Base-by-base conservation (phyloP, 108 stramenopile genomes). In the Cyclotella atomus region DNA sequence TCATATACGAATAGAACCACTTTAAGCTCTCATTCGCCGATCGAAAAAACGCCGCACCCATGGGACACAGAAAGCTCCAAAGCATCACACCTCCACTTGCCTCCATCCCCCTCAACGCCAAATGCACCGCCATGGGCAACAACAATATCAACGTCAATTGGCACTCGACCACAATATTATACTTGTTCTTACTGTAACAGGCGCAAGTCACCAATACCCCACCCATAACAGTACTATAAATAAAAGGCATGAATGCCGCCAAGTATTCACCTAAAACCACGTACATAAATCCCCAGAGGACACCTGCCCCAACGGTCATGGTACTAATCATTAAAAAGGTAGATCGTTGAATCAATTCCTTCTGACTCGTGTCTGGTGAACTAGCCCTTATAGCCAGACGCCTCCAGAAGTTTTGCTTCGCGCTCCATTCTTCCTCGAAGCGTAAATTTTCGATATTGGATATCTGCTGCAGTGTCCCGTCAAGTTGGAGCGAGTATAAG, bases 51-150 rank as follows among this genome's bases (percentile, higher is more conserved):
- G 79, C 74, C 28, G 79, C 79, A 20, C 79, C 79, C 54, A 80
- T 69, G 52, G 79, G 79, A 75, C 73, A 80, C 34, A 80, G 24
- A 45, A 80, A 75, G 27, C 63, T 65, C 79, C 79, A 80, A n/a
- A 80, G 27, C 68, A 80, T 75, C n/a, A 80, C 79, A 0, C 68
- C 73, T 0, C 79, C 79, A 15, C 46, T 44, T 1, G 41, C 47
- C 20, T 64, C 61, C 12, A 80, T 43, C 3, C 79, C 79, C 6
- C 79, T 74, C 45, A 80, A 55, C 19, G 68, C 74, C 10, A 75
- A 46, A 49, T 80, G 79, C 0, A 80, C 68, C 1, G 62, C 59
- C 21, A 75, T 61, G 16, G 79, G 79, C 36, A 75, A 46, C 17
- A 75, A 19, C 32, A 80, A 53, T 33, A 80, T 80, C 34, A 75